phyloP scores from a whole-genome alignment of 805 yeast species.

The Candida tammaniensis region DNA sequence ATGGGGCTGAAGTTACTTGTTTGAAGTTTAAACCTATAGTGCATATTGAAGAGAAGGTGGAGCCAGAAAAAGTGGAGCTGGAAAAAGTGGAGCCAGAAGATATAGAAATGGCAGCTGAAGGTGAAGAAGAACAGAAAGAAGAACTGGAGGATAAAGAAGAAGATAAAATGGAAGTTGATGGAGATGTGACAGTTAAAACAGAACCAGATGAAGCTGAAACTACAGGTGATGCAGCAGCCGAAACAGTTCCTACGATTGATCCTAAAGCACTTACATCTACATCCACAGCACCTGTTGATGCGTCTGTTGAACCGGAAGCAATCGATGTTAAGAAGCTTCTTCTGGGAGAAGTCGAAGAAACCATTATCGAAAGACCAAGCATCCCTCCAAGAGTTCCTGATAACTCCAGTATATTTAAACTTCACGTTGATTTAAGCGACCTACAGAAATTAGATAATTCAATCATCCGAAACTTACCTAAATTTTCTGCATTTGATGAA shows the following conservation, averaged over 20 bases:
- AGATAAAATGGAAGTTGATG: conserved; percentile 6
- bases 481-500: conserved; percentile 47
- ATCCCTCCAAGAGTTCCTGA: conserved; percentile 9
- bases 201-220: conserved; percentile 1
- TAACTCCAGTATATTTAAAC: conserved; percentile 40
- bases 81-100: neutral
- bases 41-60: conserved; percentile 12
- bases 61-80: conserved; percentile 2
- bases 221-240: conserved; percentile 5
- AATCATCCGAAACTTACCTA: conserved; percentile 46
- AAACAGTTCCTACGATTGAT: neutral
- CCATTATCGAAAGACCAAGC: neutral
- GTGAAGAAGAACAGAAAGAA: conserved; percentile 1
- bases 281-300: conserved; percentile 2
- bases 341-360: conserved; percentile 15
- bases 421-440: conserved; percentile 40
- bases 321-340: conserved; percentile 32
- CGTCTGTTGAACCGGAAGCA: conserved; percentile 11
- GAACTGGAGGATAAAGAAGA: conserved; percentile 12
- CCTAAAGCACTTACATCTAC: neutral
- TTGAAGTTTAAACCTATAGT: conserved; percentile 49
- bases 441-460: conserved; percentile 47
- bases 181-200: conserved; percentile 3
- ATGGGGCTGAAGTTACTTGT: conserved; percentile 61
- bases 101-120: neutral